Percentiles rank a stretch among this genome's conserved stretches.
These are phyloP conservation scores for Suillus tomentosus DNA, from an alignment of 768 basidiomycete genomes.

Conservation along the genomic window DNA sequence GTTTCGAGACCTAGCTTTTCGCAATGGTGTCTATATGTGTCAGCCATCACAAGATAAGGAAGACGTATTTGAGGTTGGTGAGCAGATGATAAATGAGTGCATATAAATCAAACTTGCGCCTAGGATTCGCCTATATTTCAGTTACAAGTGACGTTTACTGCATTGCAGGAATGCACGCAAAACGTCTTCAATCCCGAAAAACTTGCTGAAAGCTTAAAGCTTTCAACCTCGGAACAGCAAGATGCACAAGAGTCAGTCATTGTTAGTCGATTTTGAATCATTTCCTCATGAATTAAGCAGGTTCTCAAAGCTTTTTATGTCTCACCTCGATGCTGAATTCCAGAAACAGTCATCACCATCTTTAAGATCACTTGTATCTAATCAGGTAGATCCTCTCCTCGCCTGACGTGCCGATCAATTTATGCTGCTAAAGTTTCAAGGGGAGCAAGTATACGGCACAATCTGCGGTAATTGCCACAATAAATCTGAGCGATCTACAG, in stretches of 20 bases:
- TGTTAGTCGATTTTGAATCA: constrained; percentile 3
- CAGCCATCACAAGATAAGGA: constrained; percentile 55
- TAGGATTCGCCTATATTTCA: constrained; percentile 81
- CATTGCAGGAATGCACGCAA: constrained; percentile 72
- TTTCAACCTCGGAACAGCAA: constrained; percentile 87
- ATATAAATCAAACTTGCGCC: constrained; percentile 1
- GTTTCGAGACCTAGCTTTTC: constrained; percentile 85
- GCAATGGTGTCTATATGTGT: constrained; percentile 81
- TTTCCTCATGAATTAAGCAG: constrained; percentile 40
- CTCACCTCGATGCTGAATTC: constrained; percentile 85
- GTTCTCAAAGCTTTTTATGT: constrained; percentile 94
- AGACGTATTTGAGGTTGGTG: constrained; percentile 43
- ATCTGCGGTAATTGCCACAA: constrained; percentile 70
- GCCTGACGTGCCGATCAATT: constrained; percentile 4
- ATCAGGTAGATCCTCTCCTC: constrained; percentile 53
- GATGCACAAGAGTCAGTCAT: constrained; percentile 89
- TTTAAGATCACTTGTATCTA: constrained; percentile 68
- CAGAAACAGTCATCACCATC: constrained; percentile 69
- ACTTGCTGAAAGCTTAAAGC: constrained; percentile 80
- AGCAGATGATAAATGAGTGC: not conserved
- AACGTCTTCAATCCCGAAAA: constrained; percentile 80
- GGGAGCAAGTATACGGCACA: constrained; percentile 79
- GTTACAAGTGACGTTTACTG: constrained; percentile 80
- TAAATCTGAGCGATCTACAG: constrained; percentile 65
- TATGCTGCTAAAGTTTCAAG: constrained; percentile 70